phyloP scores from a whole-genome alignment of 106 monocot genomes.

The Platanthera zijinensis region DNA sequence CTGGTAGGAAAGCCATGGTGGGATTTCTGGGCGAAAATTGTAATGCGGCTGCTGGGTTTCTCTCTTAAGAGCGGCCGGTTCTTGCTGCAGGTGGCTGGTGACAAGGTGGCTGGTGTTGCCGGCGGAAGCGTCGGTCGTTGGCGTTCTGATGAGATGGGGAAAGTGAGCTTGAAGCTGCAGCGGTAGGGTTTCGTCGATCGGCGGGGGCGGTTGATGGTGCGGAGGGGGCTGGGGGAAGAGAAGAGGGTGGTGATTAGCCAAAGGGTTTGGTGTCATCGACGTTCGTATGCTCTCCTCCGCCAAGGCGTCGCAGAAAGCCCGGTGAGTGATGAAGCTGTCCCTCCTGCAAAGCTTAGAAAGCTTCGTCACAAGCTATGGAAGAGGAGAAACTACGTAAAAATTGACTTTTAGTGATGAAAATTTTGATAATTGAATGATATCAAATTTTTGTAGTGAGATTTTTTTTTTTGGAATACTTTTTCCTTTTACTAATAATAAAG shows the following conservation, averaged over 20 bases:
- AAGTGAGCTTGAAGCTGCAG: slow-evolving; percentile 8
- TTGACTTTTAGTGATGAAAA: too few relatives aligned
- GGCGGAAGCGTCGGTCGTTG: not conserved
- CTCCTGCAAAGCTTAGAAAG: slow-evolving; percentile 32
- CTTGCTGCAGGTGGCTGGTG: not conserved
- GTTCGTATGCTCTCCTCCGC: slow-evolving; percentile 47
- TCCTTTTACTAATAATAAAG: not conserved
- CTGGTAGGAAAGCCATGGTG: slow-evolving; percentile 11
- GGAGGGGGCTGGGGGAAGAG: slow-evolving; percentile 6
- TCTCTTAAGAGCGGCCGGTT: slow-evolving; percentile 13
- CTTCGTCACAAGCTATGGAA: not conserved
- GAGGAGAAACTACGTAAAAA: not conserved
- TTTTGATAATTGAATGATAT: too few relatives aligned
- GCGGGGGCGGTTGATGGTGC: slow-evolving; percentile 2
- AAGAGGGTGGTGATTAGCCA: not conserved
- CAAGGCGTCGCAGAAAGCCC: slow-evolving; percentile 76
- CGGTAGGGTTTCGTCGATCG: not conserved
- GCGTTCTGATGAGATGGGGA: slow-evolving; percentile 4
- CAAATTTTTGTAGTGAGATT: too few relatives aligned
- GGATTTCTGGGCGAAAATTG: slow-evolving; percentile 20
- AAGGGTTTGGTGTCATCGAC: not conserved
- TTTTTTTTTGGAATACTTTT: too few relatives aligned
- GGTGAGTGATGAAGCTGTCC: slow-evolving; percentile 82
- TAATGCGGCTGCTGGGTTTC: slow-evolving; percentile 16
- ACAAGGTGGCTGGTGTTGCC: too few relatives aligned